Conservation (phyloP, 352 stramenopile genomes). For the Phytophthora syringae region DNA sequence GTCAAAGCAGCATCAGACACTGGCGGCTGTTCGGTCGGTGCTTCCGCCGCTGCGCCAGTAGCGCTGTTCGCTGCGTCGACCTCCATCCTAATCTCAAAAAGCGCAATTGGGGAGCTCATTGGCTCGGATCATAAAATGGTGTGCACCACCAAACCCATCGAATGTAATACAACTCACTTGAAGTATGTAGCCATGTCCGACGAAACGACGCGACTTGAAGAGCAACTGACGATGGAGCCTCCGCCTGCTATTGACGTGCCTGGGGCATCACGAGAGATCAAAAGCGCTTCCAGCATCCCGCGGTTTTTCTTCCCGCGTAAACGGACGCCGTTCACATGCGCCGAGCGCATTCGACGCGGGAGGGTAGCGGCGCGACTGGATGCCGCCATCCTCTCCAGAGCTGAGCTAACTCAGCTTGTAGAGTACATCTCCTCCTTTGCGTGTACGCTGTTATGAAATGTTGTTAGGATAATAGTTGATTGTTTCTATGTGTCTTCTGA, state of each 20-base stretch:
- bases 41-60: not conserved
- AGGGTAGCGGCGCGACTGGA: constrained; percentile 21
- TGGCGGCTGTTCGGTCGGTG: not conserved
- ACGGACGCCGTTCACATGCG: constrained; percentile 32
- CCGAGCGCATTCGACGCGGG: constrained; percentile 27
- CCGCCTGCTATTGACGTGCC: not conserved
- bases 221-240: constrained; percentile 4
- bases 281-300: constrained; percentile 34
- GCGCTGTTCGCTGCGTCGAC: constrained; percentile 10
- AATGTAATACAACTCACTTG: not conserved
- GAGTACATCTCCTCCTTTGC: constrained; percentile 21
- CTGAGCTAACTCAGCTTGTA: constrained; percentile 26
- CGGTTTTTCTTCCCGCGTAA: constrained; percentile 55
- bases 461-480: not conserved
- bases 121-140: constrained; percentile 6
- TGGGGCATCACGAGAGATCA: not conserved
- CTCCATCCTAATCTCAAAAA: constrained; percentile 29
- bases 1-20: not conserved
- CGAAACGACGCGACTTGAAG: constrained; percentile 22
- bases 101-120: constrained; percentile 15
- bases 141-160: too few species aligned
- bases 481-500: not conserved
- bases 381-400: constrained; percentile 26
- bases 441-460: constrained; percentile 9
- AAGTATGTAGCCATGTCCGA: constrained; percentile 21